These are phyloP conservation scores for Fusarium nodosum DNA, from an alignment of 2,329 filamentous ascomycete genomes.

Conservation along the genomic window DNA sequence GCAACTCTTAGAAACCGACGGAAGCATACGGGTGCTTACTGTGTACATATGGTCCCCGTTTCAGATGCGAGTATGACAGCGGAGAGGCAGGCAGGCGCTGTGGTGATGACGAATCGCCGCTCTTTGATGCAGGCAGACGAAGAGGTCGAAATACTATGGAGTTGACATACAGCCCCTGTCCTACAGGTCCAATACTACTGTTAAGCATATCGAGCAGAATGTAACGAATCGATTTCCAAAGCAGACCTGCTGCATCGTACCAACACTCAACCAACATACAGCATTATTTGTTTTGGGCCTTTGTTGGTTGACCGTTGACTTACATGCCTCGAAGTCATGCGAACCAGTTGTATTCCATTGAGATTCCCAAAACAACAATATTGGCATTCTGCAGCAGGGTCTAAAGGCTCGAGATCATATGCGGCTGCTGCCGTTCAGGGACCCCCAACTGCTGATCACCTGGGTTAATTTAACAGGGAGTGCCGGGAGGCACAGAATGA, in stretches of 20 bases:
- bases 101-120: conserved; percentile 35
- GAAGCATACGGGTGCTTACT: conserved; percentile 34
- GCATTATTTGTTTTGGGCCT: neutral
- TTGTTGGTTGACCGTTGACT: neutral
- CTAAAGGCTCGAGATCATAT: conserved; percentile 35
- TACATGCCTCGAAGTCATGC: conserved; percentile 3
- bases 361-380: neutral
- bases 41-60: conserved; percentile 3
- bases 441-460: conserved; percentile 40
- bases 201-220: conserved; percentile 15
- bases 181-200: conserved; percentile 9
- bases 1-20: conserved; percentile 24
- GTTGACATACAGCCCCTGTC: conserved; percentile 15
- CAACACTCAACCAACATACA: conserved; percentile 4
- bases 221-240: conserved; percentile 14
- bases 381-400: conserved; percentile 17
- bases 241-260: conserved; percentile 16
- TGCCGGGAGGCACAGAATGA: conserved; percentile 41
- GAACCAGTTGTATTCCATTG: conserved; percentile 2
- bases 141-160: conserved; percentile 5
- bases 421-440: conserved; percentile 43
- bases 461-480: conserved; percentile 27
- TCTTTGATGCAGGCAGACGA: conserved; percentile 20
- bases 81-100: conserved; percentile 27
- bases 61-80: conserved; percentile 16